Conservation (phyloP, 768 basidiomycete species). For the Mycena sanguinolenta region DNA sequence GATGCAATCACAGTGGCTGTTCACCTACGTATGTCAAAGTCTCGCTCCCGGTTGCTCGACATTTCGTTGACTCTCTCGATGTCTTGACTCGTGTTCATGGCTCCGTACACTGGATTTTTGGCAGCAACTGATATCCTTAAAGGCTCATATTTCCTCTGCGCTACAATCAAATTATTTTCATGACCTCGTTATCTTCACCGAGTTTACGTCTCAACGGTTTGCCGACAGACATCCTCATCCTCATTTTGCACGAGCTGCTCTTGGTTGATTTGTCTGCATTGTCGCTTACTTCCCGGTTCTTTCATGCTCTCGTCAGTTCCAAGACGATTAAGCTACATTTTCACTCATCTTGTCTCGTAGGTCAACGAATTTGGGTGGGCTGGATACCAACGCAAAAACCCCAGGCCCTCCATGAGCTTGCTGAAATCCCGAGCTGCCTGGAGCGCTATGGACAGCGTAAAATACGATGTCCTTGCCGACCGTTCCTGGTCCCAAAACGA, state of each 20-base stretch:
- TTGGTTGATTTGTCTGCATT: conserved; percentile 56
- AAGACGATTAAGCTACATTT: not conserved
- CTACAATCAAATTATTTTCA: not conserved
- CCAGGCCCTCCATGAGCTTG: conserved; percentile 68
- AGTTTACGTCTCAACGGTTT: conserved; percentile 43
- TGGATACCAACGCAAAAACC: conserved; percentile 61
- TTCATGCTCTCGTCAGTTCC: conserved; percentile 61
- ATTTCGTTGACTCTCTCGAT: not conserved
- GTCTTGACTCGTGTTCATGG: not conserved
- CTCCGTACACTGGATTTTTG: not conserved
- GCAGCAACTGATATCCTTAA: not conserved
- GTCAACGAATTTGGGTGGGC: conserved; percentile 75
- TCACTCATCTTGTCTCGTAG: conserved; percentile 48
- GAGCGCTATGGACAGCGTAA: conserved; percentile 58
- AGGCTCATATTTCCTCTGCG: not conserved
- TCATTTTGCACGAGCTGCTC: conserved; percentile 62
- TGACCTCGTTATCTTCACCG: not conserved
- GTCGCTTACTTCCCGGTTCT: conserved; percentile 52
- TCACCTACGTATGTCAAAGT: not conserved
- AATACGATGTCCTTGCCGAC: conserved; percentile 68
- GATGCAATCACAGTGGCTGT: conserved; percentile 1
- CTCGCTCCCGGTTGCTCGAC: not conserved
- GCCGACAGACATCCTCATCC: conserved; percentile 69
- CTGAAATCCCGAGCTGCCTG: conserved; percentile 57
- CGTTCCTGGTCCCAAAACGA: conserved; percentile 61